These are phyloP conservation scores for Geotrichum candidum DNA, from an alignment of 1,139 yeast genomes.

Conservation along the genomic window DNA sequence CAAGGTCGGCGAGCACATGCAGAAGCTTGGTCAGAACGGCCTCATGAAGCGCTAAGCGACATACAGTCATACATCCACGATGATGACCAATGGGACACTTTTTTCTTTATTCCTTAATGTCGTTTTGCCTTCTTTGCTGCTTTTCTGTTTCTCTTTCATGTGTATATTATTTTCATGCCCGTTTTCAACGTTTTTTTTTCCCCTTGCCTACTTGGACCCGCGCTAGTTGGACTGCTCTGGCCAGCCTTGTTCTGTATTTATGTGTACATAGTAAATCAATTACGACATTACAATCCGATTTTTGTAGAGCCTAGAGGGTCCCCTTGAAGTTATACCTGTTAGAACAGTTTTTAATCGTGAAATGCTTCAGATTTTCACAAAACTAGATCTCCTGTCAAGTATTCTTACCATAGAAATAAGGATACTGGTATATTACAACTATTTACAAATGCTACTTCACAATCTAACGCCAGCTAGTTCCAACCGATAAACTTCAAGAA, in stretches of 20 bases:
- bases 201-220: not conserved
- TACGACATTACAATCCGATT: not conserved
- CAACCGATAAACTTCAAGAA: conserved; percentile 53
- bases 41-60: conserved; percentile 24
- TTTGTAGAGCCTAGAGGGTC: not conserved
- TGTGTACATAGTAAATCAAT: not conserved
- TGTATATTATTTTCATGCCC: not conserved
- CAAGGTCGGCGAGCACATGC: conserved; percentile 74
- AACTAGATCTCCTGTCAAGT: not conserved
- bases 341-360: no score
- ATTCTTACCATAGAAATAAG: not conserved
- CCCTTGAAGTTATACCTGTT: not conserved
- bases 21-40: conserved; percentile 30
- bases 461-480: conserved; percentile 19
- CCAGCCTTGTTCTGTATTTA: not conserved
- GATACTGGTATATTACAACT: not conserved
- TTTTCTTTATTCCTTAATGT: not conserved
- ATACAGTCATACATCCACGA: not conserved
- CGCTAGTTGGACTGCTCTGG: not conserved
- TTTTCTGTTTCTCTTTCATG: not conserved
- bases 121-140: not conserved
- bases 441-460: not conserved
- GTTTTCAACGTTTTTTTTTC: not conserved
- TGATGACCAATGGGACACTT: not conserved
- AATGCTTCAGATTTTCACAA: no score